Conservation (phyloP, 345 rosid genomes). For the Corchorus capsularis region DNA sequence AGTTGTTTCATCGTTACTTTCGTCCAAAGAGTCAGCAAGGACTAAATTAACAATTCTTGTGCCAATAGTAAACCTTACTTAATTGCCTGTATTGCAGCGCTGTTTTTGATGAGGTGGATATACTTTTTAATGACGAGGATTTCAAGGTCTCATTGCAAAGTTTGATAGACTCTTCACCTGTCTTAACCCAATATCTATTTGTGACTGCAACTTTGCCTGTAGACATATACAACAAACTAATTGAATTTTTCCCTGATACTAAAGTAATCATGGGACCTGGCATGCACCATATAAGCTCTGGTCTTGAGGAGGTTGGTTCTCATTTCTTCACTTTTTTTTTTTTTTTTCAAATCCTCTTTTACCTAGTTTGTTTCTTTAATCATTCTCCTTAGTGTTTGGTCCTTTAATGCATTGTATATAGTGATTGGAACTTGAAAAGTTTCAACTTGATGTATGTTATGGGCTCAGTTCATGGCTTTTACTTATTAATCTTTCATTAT, state of each 20-base stretch:
- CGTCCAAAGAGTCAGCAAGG: not conserved
- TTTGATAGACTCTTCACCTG: constrained; percentile 68
- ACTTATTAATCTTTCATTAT: not conserved
- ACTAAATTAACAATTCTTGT: not conserved
- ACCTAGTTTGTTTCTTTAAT: not conserved
- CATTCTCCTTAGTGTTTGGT: not conserved
- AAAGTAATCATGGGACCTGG: constrained; percentile 93
- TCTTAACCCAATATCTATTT: constrained; percentile 79
- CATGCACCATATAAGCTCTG: constrained; percentile 75
- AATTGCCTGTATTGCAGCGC: constrained; percentile 50
- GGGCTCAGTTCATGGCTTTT: not conserved
- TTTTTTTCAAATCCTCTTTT: not conserved
- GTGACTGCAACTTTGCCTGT: constrained; percentile 92
- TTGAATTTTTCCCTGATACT: constrained; percentile 84
- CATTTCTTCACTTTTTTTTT: not conserved
- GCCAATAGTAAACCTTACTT: constrained; percentile 9
- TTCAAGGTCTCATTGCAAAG: constrained; percentile 76
- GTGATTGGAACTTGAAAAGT: constrained; percentile 2
- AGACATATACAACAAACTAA: constrained; percentile 78
- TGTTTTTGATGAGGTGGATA: constrained; percentile 89
- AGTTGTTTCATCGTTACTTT: not conserved
- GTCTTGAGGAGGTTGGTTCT: constrained; percentile 82
- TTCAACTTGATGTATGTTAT: not conserved
- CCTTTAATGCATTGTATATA: not conserved
- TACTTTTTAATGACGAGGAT: constrained; percentile 77